phyloP scores from a whole-genome alignment of 768 basidiomycete species.

The Hericium rajendrae region DNA sequence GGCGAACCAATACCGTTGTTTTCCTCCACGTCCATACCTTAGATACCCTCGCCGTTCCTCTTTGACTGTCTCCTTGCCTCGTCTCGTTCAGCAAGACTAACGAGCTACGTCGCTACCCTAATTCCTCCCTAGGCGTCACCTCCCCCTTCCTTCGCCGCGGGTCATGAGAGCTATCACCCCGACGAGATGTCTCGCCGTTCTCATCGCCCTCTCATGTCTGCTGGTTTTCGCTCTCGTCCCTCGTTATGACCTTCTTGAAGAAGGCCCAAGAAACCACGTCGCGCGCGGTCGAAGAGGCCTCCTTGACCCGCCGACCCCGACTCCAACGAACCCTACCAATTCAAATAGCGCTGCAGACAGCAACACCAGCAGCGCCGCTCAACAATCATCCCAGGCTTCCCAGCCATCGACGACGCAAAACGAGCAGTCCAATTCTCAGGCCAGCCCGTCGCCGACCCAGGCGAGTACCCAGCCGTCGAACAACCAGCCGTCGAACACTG shows the following conservation, averaged over 20 bases:
- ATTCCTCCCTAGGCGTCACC: neutral
- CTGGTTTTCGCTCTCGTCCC: slow-evolving; percentile 19
- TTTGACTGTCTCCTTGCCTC: neutral
- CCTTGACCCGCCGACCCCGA: neutral
- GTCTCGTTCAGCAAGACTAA: neutral
- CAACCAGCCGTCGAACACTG: neutral
- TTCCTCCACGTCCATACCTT: neutral
- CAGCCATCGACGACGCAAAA: neutral
- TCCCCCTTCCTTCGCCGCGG: neutral
- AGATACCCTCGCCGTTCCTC: neutral
- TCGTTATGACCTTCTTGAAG: slow-evolving; percentile 14
- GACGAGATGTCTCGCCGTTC: slow-evolving; percentile 19
- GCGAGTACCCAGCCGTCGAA: neutral
- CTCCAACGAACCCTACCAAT: neutral
- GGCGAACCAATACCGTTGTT: neutral
- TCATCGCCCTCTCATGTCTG: slow-evolving; percentile 18
- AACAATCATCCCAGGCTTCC: neutral
- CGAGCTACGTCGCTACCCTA: neutral
- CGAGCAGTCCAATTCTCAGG: neutral
- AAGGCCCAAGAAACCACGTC: slow-evolving; percentile 9
- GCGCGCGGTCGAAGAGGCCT: slow-evolving; percentile 2
- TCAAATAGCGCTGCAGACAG: neutral
- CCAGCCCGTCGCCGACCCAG: slow-evolving; percentile 6
- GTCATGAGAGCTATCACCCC: slow-evolving; percentile 18
- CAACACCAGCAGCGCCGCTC: neutral